phyloP scores from a whole-genome alignment of 2,329 filamentous ascomycete genomes.

The Chalaropsis ovoidea region DNA sequence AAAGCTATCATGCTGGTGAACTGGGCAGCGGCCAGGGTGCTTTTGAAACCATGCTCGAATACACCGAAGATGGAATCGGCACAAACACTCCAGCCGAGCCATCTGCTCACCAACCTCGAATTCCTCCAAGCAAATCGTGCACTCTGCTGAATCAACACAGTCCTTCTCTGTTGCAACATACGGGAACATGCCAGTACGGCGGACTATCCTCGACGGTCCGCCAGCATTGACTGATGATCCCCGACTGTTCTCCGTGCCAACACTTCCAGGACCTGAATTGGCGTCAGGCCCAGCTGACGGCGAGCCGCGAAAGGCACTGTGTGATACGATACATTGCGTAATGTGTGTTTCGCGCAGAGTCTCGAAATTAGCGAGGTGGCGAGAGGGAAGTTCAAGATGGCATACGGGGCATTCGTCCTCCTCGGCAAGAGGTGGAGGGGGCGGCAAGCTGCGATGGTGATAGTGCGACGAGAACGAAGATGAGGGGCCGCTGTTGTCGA shows the following conservation, averaged over 20 bases:
- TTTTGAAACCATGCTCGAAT: constrained; percentile 54
- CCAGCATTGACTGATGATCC: neutral
- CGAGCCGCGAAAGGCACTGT: constrained; percentile 39
- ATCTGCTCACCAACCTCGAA: constrained; percentile 52
- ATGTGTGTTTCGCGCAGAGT: constrained; percentile 49
- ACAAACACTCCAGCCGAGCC: constrained; percentile 58
- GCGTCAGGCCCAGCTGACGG: neutral
- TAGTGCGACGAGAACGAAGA: constrained; percentile 30
- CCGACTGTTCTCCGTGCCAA: neutral
- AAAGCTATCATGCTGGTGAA: constrained; percentile 55
- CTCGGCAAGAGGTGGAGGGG: constrained; percentile 48
- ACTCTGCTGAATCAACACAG: constrained; percentile 56
- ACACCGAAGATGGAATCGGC: constrained; percentile 52
- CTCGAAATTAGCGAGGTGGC: constrained; percentile 45
- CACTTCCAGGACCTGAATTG: neutral
- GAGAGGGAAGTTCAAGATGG: constrained; percentile 57
- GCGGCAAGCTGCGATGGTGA: constrained; percentile 35
- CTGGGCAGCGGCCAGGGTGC: constrained; percentile 53
- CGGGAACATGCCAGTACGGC: constrained; percentile 52
- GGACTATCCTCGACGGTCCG: constrained; percentile 32
- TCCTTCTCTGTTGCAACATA: constrained; percentile 58
- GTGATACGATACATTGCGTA: constrained; percentile 45
- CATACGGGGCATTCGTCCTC: constrained; percentile 75
- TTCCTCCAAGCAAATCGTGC: constrained; percentile 58
- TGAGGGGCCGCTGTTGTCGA: constrained; percentile 31